phyloP scores from a whole-genome alignment of 495 filamentous ascomycete species.

The Penicillium samsonianum region DNA sequence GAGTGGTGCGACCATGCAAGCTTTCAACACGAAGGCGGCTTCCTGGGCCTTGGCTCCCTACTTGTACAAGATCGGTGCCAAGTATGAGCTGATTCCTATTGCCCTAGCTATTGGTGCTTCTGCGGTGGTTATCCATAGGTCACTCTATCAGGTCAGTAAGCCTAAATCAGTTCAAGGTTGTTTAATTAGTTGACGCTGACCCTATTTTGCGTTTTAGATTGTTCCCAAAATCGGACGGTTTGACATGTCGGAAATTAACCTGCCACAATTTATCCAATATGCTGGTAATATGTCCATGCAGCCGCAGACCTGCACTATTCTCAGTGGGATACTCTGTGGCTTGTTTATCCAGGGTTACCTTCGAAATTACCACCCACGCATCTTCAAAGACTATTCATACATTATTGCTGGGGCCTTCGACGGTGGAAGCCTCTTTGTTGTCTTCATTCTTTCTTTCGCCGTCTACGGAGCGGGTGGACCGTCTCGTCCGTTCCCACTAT shows the following conservation, averaged over 20 bases:
- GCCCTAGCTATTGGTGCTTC: constrained; percentile 46
- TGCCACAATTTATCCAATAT: constrained; percentile 45
- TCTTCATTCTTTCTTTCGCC: constrained; percentile 61
- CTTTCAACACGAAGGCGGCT: constrained; percentile 38
- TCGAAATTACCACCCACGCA: constrained; percentile 46
- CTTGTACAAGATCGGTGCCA: constrained; percentile 42
- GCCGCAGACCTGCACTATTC: constrained; percentile 44
- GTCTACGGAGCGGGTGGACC: constrained; percentile 52
- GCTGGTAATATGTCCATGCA: constrained; percentile 47
- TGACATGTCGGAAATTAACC: constrained; percentile 39
- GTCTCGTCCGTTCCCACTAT: constrained; percentile 34
- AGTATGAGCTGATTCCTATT: constrained; percentile 41
- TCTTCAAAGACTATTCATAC: constrained; percentile 61
- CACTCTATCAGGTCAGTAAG: constrained; percentile 36
- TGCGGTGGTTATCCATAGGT: constrained; percentile 42
- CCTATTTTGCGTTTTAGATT: constrained; percentile 20
- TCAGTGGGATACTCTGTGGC: constrained; percentile 40
- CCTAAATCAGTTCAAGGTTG: not conserved
- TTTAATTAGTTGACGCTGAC: not conserved
- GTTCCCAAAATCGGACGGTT: constrained; percentile 32
- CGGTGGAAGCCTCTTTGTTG: constrained; percentile 49
- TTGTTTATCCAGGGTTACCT: constrained; percentile 56
- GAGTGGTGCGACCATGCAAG: constrained; percentile 49
- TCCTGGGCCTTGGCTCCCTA: constrained; percentile 48
- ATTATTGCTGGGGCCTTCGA: constrained; percentile 57